Percentiles rank a stretch among this genome's conserved stretches.
Conservation (phyloP, 305 asterid species). For the Andrographis paniculata region DNA sequence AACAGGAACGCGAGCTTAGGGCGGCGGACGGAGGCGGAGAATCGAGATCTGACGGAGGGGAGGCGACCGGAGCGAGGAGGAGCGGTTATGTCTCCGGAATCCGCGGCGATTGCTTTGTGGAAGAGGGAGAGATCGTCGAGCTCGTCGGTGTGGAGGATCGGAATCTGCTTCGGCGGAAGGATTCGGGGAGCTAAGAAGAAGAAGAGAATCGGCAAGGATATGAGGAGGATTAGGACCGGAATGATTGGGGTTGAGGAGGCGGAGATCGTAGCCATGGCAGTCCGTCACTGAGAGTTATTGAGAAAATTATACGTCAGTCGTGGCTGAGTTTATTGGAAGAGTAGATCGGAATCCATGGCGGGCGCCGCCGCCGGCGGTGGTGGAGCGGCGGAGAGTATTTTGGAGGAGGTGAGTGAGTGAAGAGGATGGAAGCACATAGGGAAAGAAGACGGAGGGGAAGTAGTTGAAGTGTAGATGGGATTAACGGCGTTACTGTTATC, state of each 20-base stretch:
- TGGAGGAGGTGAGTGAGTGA: too few species aligned
- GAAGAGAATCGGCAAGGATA: slow-evolving; percentile 44
- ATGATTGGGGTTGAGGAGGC: neutral
- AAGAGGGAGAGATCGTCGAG: slow-evolving; percentile 58
- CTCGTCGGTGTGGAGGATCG: slow-evolving; percentile 44
- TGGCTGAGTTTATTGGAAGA: too few species aligned
- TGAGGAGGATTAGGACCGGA: slow-evolving; percentile 24
- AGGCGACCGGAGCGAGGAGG: slow-evolving; percentile 44
- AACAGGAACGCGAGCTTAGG: slow-evolving; percentile 81
- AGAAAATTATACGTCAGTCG: too few species aligned
- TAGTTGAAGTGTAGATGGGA: too few species aligned
- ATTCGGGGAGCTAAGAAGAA: slow-evolving; percentile 28
- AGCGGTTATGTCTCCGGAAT: neutral
- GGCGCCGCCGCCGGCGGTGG: too few species aligned
- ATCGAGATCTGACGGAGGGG: slow-evolving; percentile 40
- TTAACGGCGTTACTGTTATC: too few species aligned
- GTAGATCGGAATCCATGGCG: neutral
- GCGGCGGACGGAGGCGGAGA: slow-evolving; percentile 33
- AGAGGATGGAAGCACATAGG: too few species aligned
- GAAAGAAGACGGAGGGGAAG: too few species aligned
- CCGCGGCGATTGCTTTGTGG: slow-evolving; percentile 8
- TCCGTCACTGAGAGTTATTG: too few species aligned
- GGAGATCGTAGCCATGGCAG: slow-evolving; percentile 22
- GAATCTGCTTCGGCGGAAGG: slow-evolving; percentile 31
- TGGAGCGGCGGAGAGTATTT: too few species aligned